Conservation (phyloP, 305 asterid species). For the Plantago coronopus region DNA sequence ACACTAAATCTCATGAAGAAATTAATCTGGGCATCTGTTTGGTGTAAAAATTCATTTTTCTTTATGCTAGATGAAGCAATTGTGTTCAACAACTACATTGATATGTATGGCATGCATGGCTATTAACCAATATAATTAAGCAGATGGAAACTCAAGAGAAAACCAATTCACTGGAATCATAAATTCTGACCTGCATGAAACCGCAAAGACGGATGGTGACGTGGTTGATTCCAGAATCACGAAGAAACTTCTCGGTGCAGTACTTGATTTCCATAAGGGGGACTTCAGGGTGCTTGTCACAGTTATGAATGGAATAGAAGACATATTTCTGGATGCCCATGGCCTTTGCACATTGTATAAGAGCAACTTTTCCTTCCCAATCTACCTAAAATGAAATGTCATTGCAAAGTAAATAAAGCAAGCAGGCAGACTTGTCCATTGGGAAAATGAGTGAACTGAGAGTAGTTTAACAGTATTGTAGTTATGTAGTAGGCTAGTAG, state of each 20-base stretch:
- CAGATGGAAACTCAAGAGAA: background rate
- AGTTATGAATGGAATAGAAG: conserved; percentile 92
- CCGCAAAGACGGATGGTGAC: conserved; percentile 80
- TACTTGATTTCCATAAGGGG: conserved; percentile 97
- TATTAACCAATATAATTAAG: conserved; percentile 12
- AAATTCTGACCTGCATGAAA: conserved; percentile 81
- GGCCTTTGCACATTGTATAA: conserved; percentile 95
- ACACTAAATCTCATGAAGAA: too few relatives aligned
- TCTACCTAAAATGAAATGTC: conserved; percentile 70
- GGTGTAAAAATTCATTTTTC: background rate
- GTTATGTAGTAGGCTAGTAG: too few relatives aligned
- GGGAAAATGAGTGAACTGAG: background rate
- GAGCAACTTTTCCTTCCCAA: conserved; percentile 99
- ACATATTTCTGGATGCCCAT: conserved; percentile 87
- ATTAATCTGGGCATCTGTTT: too few relatives aligned
- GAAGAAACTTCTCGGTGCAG: conserved; percentile 87
- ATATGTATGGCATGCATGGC: too few relatives aligned
- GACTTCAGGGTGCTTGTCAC: conserved; percentile 97
- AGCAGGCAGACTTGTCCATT: conserved; percentile 1
- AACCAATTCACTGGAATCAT: conserved; percentile 8
- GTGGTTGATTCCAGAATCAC: conserved; percentile 74
- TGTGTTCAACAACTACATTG: conserved; percentile 7
- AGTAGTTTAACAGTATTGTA: background rate
- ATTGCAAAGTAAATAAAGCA: conserved; percentile 22
- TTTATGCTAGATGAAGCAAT: conserved; percentile 6